phyloP scores from a whole-genome alignment of 768 basidiomycete genomes.

The Trichaptum fuscoviolaceum region DNA sequence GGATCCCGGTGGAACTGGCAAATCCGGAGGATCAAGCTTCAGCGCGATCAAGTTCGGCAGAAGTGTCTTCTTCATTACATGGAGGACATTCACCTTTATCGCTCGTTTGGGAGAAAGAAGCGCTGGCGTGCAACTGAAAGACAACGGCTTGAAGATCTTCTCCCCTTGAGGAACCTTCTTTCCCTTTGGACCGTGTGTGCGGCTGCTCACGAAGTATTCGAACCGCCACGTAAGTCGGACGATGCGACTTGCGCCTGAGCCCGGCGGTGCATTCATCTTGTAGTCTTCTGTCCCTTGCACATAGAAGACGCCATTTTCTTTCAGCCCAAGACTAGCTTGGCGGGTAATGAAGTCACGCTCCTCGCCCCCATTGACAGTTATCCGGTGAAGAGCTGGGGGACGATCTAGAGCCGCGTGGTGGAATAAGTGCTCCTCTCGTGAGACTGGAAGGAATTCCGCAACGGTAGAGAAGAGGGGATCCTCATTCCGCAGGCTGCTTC shows the following conservation, averaged over 20 bases:
- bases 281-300: slow-evolving; percentile 61
- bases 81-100: slow-evolving; percentile 61
- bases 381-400: slow-evolving; percentile 62
- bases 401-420: slow-evolving; percentile 67
- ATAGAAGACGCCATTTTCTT: slow-evolving; percentile 68
- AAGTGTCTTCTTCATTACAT: slow-evolving; percentile 67
- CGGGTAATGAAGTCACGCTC: slow-evolving; percentile 70
- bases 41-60: slow-evolving; percentile 60
- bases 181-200: slow-evolving; percentile 39
- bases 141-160: slow-evolving; percentile 65
- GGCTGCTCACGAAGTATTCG: slow-evolving; percentile 70
- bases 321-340: slow-evolving; percentile 66
- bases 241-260: neutral
- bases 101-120: slow-evolving; percentile 59
- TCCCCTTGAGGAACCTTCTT: slow-evolving; percentile 53
- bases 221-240: slow-evolving; percentile 66
- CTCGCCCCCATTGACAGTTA: slow-evolving; percentile 63
- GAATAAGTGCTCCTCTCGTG: slow-evolving; percentile 56
- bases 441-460: slow-evolving; percentile 61
- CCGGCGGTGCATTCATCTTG: slow-evolving; percentile 10
- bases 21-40: slow-evolving; percentile 39
- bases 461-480: slow-evolving; percentile 38
- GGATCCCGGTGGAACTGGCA: neutral
- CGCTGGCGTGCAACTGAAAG: slow-evolving; percentile 69
- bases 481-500: neutral